phyloP scores from a whole-genome alignment of 2,329 filamentous ascomycete genomes.

The Fusarium anthophilum region DNA sequence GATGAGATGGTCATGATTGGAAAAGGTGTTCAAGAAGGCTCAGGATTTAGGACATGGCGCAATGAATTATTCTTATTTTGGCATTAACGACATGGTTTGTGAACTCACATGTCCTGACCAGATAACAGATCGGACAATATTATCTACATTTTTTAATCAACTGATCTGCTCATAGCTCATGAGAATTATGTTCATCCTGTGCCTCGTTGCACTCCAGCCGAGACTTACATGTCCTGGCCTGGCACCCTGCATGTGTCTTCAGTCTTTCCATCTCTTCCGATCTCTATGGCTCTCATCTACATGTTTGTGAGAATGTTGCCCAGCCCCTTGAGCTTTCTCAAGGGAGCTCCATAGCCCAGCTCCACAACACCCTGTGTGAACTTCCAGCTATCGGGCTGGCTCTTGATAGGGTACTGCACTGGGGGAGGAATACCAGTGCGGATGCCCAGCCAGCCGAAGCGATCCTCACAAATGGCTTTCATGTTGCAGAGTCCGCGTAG shows the following conservation, averaged over 20 bases:
- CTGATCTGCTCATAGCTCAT: conserved; percentile 7
- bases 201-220: background rate
- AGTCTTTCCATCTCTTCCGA: background rate
- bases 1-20: background rate
- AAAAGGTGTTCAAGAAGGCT: conserved; percentile 6
- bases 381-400: conserved; percentile 70
- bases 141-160: background rate
- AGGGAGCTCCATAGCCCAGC: conserved; percentile 63
- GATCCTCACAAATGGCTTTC: conserved; percentile 87
- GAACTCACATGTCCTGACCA: background rate
- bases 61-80: background rate
- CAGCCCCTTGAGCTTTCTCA: conserved; percentile 53
- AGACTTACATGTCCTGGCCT: background rate
- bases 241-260: background rate
- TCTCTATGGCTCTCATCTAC: conserved; percentile 32
- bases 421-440: conserved; percentile 82
- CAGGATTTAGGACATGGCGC: conserved; percentile 4
- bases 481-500: conserved; percentile 84
- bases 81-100: background rate
- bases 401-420: conserved; percentile 81
- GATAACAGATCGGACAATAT: background rate
- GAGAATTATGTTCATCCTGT: background rate
- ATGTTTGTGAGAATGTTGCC: conserved; percentile 55
- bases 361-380: conserved; percentile 70
- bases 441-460: conserved; percentile 67